Evolutionary conservation across 2,329 filamentous ascomycete species (phyloP).

Genomic region (Colletotrichum sp.): DNA sequence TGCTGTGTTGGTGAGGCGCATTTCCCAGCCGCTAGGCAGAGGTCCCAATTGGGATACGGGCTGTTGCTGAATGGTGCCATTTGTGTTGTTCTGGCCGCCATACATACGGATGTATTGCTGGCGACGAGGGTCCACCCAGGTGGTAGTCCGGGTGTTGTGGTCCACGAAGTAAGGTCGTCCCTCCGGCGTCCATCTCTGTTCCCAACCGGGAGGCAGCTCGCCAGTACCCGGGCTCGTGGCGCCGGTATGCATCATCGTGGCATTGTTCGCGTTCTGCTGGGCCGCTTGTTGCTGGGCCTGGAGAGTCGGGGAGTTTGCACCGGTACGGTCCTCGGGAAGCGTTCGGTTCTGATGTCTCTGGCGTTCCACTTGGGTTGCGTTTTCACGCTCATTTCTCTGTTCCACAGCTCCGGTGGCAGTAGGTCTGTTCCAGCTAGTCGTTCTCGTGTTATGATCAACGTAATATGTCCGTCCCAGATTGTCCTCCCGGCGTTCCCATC

Average conservation of each 20-base stretch:
- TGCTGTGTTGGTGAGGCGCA: conserved; percentile 97
- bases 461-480: conserved; percentile 96
- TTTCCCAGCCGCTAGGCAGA: conserved; percentile 97
- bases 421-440: conserved; percentile 95
- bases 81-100: conserved; percentile 81
- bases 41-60: conserved; percentile 96
- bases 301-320: conserved; percentile 87
- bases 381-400: conserved; percentile 80
- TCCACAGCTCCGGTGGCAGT: conserved; percentile 79
- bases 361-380: conserved; percentile 90
- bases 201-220: conserved; percentile 94
- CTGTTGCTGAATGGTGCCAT: conserved; percentile 92
- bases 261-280: conserved; percentile 55
- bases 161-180: conserved; percentile 97
- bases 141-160: conserved; percentile 97
- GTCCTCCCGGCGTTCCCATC: conserved; percentile 96
- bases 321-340: conserved; percentile 92
- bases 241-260: conserved; percentile 93
- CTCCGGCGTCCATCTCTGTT: conserved; percentile 94
- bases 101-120: conserved; percentile 99
- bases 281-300: conserved; percentile 52
- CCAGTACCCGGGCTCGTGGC: conserved; percentile 93
- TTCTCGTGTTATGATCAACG: conserved; percentile 95
- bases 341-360: conserved; percentile 95
- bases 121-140: conserved; percentile 95